phyloP scores from a whole-genome alignment of 257 asterid species.

The Nemophila menziesii region DNA sequence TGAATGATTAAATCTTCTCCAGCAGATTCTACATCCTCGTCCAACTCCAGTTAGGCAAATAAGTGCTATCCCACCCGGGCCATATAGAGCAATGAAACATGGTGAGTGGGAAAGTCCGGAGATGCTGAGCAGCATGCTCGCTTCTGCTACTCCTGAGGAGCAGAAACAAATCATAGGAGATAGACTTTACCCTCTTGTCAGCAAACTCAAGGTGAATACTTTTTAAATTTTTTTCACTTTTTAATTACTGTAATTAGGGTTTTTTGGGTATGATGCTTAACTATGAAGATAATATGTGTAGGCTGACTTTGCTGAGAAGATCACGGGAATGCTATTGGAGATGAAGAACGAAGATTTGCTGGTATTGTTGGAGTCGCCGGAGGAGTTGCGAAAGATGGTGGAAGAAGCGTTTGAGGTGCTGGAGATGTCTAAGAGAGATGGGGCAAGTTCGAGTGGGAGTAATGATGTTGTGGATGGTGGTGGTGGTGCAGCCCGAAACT shows the following conservation, averaged over 20 bases:
- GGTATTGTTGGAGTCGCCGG: constrained; percentile 58
- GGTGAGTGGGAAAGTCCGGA: constrained; percentile 48
- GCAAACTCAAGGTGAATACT: constrained; percentile 40
- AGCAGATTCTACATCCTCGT: too few relatives aligned
- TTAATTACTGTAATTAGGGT: neutral
- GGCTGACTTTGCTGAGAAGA: constrained; percentile 70
- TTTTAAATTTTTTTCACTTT: neutral
- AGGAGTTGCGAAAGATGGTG: constrained; percentile 53
- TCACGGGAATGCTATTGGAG: constrained; percentile 91
- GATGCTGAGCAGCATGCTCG: constrained; percentile 54
- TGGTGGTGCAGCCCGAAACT: too few relatives aligned
- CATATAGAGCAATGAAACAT: too few relatives aligned
- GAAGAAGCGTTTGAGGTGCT: constrained; percentile 69
- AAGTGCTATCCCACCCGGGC: too few relatives aligned
- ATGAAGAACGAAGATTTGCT: constrained; percentile 75
- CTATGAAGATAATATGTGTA: constrained; percentile 13
- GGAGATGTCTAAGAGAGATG: constrained; percentile 37
- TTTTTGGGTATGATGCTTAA: neutral
- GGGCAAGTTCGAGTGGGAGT: too few relatives aligned
- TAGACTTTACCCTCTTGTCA: constrained; percentile 67
- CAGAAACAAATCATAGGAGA: constrained; percentile 74
- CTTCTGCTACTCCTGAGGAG: constrained; percentile 53
- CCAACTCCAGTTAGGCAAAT: too few relatives aligned
- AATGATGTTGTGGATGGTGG: too few relatives aligned
- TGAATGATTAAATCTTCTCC: too few relatives aligned